Conservation (phyloP, 352 stramenopile species). For the Pythium utonaiense region DNA sequence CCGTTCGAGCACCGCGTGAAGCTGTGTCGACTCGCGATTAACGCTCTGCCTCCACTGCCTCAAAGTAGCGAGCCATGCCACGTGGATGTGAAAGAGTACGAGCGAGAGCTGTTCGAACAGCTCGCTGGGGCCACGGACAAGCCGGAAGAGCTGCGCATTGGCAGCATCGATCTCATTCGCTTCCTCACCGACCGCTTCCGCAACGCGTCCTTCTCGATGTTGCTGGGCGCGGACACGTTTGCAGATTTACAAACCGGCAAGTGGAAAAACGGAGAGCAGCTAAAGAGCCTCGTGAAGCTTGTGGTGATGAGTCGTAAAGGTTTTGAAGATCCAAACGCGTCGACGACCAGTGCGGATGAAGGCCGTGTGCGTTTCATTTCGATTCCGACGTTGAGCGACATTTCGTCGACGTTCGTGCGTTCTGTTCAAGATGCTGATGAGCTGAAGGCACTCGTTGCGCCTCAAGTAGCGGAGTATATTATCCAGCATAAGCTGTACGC, state of each 20-base stretch:
- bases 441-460: conserved; percentile 43
- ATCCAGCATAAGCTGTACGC: conserved; percentile 65
- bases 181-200: conserved; percentile 44
- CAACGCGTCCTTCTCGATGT: conserved; percentile 62
- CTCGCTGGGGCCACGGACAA: conserved; percentile 23
- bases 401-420: conserved; percentile 73
- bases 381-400: conserved; percentile 57
- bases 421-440: conserved; percentile 29
- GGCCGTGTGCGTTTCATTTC: conserved; percentile 46
- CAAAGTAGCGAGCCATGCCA: conserved; percentile 3
- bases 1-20: conserved; percentile 66
- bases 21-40: conserved; percentile 66
- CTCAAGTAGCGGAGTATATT: conserved; percentile 76
- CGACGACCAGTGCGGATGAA: neutral
- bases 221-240: conserved; percentile 84
- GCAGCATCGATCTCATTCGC: conserved; percentile 71
- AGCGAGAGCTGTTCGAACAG: conserved; percentile 67
- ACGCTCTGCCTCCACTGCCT: conserved; percentile 23
- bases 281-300: conserved; percentile 60
- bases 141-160: conserved; percentile 41
- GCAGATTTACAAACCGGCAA: conserved; percentile 76
- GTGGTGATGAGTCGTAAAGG: conserved; percentile 73
- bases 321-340: conserved; percentile 27
- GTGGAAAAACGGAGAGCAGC: conserved; percentile 81
- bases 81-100: conserved; percentile 54